phyloP scores from a whole-genome alignment of 345 rosid species.

The Linum usitatissimum region DNA sequence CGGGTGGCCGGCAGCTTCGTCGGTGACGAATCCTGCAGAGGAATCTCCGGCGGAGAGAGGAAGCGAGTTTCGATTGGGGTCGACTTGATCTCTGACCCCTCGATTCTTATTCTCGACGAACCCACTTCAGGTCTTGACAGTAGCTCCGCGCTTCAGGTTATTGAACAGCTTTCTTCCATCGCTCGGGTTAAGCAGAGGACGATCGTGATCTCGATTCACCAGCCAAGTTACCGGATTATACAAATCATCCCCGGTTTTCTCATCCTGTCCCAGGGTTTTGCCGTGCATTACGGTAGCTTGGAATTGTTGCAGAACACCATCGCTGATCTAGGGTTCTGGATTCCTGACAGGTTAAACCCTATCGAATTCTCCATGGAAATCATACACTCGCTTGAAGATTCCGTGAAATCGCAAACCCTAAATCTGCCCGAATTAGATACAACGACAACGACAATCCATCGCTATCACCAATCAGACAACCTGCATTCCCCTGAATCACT shows the following conservation, averaged over 20 bases:
- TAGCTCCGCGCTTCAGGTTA: conserved; percentile 18
- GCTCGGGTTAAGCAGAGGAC: conserved; percentile 18
- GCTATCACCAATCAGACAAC: background rate
- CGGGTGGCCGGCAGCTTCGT: conserved; percentile 21
- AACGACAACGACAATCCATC: background rate
- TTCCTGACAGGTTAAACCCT: conserved; percentile 58
- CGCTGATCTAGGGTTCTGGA: conserved; percentile 41
- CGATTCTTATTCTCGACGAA: conserved; percentile 21
- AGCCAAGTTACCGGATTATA: conserved; percentile 19
- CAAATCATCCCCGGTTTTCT: conserved; percentile 13
- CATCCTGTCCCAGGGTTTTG: conserved; percentile 21
- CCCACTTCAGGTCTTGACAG: conserved; percentile 26
- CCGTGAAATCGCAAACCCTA: conserved; percentile 3
- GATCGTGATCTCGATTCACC: conserved; percentile 18
- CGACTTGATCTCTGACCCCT: conserved; percentile 20
- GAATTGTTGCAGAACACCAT: conserved; percentile 55
- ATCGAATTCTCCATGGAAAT: conserved; percentile 84
- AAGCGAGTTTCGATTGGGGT: conserved; percentile 26
- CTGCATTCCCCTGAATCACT: too few species aligned
- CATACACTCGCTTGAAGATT: conserved; percentile 32
- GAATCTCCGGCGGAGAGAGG: conserved; percentile 25
- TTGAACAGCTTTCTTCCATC: conserved; percentile 20
- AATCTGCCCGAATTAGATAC: conserved; percentile 24
- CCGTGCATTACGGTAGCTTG: conserved; percentile 45
- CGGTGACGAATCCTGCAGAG: conserved; percentile 25